These are phyloP conservation scores for Citrus hindsii DNA, from an alignment of 345 rosid genomes.

Conservation along the genomic window DNA sequence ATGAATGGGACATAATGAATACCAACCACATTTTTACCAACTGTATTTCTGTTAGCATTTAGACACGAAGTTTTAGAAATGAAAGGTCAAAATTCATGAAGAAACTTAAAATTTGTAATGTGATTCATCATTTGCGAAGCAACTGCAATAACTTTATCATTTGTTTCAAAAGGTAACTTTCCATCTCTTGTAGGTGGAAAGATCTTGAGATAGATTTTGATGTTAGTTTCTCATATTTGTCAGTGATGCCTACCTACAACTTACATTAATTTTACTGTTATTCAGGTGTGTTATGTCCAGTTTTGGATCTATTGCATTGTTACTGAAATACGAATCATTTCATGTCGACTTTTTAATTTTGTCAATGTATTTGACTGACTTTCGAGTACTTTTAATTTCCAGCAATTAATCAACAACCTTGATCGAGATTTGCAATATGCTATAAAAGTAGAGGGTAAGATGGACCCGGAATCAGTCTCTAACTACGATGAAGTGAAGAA, in stretches of 20 bases:
- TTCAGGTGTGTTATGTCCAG: neutral
- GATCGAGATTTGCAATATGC: constrained; percentile 96
- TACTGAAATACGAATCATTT: neutral
- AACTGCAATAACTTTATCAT: neutral
- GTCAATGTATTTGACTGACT: constrained; percentile 23
- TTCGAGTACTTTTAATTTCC: constrained; percentile 29
- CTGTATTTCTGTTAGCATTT: neutral
- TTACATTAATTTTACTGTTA: neutral
- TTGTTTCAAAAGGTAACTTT: neutral
- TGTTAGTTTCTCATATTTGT: neutral
- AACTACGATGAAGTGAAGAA: constrained; percentile 90
- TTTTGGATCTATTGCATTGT: neutral
- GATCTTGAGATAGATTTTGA: neutral
- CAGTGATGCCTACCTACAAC: neutral
- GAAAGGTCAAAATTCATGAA: neutral
- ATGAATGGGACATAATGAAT: neutral
- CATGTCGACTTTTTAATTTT: neutral
- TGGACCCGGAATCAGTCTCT: constrained; percentile 73
- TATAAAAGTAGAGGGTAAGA: constrained; percentile 88
- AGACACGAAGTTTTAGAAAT: neutral
- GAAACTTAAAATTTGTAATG: neutral
- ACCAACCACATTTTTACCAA: neutral
- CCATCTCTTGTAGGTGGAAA: neutral
- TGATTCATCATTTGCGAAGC: neutral
- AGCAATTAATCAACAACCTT: constrained; percentile 86